Evolutionary conservation across 2,329 filamentous ascomycete genomes (phyloP), one percentile per base, ranked within the genome.

Genomic region (Metarhizium robertsii): DNA sequence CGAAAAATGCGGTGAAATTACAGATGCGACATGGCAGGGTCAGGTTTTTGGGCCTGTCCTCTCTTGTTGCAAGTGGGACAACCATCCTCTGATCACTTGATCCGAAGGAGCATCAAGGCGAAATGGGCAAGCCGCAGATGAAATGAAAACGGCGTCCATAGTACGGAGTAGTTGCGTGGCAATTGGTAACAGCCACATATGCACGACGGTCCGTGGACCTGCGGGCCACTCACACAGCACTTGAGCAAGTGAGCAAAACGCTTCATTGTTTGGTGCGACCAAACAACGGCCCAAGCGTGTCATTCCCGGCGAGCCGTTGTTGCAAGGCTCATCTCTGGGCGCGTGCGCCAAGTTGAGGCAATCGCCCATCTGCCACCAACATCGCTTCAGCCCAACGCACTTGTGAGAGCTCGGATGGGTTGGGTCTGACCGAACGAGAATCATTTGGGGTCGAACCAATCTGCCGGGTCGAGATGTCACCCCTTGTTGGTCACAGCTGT

Each of bases 391-490:
- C 25, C 25, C 45, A 48, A 48, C 20, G 11, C 25, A 48, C 20
- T 29, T 48, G 20, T 48, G 45, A 48, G 45, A 48, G 25, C 25
- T 30, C 20, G 45, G 25, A 10, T 14, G 45, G 11, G 45, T 48
- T 48, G 45, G 45, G 53, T 53, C 53, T 57, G 46, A 54, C 50
- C 50, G 56, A 56, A 56, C 48, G 45, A 47, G 49, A 36, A 51
- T 20, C 30, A 45, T 36, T 53, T 52, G 51, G 42, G 54, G 54
- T 54, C 46, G 57, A 58, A 38, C 56, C 56, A 58, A 38, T 48
- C 54, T 58, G 54, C 54, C 56, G 56, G 56, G 56, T 56, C 54
- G 53, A n/a, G 38, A 50, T n/a, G 25, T n/a, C 13, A 25, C 29
- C 54, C 45, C 53, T 25, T 47, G 52, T 53, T 52, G 32, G 43